Conservation (phyloP, 2,329 filamentous ascomycete species). For the Claviceps lovelessii region DNA sequence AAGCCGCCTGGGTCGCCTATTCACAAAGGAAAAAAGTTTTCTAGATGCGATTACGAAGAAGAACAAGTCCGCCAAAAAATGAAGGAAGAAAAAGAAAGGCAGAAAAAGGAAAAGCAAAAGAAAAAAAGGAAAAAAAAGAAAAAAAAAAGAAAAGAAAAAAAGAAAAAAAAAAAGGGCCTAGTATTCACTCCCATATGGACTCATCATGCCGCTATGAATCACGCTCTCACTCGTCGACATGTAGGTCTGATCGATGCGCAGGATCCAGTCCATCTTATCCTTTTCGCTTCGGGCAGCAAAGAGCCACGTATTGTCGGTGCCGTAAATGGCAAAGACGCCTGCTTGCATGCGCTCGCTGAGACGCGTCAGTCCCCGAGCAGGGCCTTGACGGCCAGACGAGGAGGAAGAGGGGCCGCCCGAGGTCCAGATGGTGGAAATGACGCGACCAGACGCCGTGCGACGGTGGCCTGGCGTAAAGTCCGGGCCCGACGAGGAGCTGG, state of each 20-base stretch:
- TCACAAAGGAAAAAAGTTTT: not conserved
- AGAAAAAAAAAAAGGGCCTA: conserved; percentile 4
- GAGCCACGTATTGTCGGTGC: conserved; percentile 85
- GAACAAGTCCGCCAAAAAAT: too few relatives aligned
- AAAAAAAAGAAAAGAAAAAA: not conserved
- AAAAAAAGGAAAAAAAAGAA: not conserved
- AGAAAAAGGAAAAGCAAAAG: not conserved
- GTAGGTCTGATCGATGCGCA: conserved; percentile 77
- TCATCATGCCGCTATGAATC: conserved; percentile 22
- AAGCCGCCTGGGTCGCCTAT: conserved; percentile 2
- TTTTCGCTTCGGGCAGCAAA: conserved; percentile 80
- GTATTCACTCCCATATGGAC: conserved; percentile 20
- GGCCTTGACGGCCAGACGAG: conserved; percentile 9
- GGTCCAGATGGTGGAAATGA: conserved; percentile 42
- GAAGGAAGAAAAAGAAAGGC: not conserved
- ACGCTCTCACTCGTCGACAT: conserved; percentile 32
- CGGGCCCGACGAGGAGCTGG: conserved; percentile 12
- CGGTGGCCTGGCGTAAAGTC: conserved; percentile 33
- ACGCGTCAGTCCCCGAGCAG: conserved; percentile 29
- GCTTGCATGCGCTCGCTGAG: conserved; percentile 46
- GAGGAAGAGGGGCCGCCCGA: conserved; percentile 20
- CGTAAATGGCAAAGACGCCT: conserved; percentile 88
- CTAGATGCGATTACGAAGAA: not conserved
- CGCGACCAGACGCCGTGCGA: conserved; percentile 34
- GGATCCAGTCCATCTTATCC: conserved; percentile 95